Evolutionary conservation across 2,329 filamentous ascomycete species (phyloP).

Genomic region (Leptodontidium sp.): DNA sequence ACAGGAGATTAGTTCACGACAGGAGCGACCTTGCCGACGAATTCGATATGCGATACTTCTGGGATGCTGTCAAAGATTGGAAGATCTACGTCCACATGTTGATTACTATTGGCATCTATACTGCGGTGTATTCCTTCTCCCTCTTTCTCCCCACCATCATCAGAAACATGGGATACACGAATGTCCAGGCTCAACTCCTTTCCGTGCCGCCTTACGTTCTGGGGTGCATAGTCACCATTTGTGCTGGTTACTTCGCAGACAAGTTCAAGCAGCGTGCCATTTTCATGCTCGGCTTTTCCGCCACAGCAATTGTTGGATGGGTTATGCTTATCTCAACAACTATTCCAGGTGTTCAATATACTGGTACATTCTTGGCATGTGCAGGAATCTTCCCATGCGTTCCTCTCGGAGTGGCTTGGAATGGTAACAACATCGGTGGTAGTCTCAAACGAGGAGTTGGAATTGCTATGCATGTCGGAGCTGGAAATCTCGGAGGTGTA

Average conservation of each 20-base stretch:
- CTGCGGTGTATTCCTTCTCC: conserved; percentile 52
- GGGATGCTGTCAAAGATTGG: conserved; percentile 67
- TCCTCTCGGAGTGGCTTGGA: conserved; percentile 85
- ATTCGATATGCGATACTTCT: conserved; percentile 62
- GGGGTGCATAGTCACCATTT: conserved; percentile 71
- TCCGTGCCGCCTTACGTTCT: conserved; percentile 65
- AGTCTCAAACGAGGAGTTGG: conserved; percentile 92
- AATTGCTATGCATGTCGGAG: conserved; percentile 85
- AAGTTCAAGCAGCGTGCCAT: conserved; percentile 76
- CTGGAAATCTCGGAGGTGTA: conserved; percentile 86
- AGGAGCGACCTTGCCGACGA: conserved; percentile 71
- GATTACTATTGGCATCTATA: conserved; percentile 69
- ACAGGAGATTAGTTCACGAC: conserved; percentile 74
- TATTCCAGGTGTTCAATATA: conserved; percentile 76
- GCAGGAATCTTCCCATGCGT: conserved; percentile 84
- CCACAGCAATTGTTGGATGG: conserved; percentile 79
- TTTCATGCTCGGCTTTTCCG: conserved; percentile 66
- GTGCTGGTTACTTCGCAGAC: conserved; percentile 78
- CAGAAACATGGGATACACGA: conserved; percentile 61
- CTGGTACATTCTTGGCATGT: conserved; percentile 82
- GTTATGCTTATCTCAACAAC: conserved; percentile 74
- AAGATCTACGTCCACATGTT: conserved; percentile 53
- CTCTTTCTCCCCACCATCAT: conserved; percentile 57
- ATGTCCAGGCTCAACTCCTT: conserved; percentile 57
- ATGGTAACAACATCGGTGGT: conserved; percentile 87